phyloP scores from a whole-genome alignment of 139 green algal species.

The Klebsormidium nitens region DNA sequence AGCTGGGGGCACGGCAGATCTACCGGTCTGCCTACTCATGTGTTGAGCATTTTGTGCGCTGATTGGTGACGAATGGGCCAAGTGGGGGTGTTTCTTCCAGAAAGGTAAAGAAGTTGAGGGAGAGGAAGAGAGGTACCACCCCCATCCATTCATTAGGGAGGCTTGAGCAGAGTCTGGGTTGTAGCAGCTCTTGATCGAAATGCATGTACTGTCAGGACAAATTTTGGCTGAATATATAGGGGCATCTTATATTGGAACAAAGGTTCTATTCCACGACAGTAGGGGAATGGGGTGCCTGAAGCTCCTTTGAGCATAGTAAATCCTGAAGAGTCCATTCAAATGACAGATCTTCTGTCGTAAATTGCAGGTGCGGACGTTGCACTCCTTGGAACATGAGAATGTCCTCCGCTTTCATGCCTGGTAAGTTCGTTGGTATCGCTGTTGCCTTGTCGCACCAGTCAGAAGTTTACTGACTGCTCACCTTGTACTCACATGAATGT shows the following conservation, averaged over 20 bases:
- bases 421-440: conserved; percentile 36
- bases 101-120: neutral
- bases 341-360: neutral
- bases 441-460: conserved; percentile 23
- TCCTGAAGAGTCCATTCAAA: conserved; percentile 2
- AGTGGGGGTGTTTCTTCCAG: neutral
- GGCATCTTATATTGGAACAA: no score
- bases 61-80: neutral
- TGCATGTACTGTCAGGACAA: no score
- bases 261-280: no score
- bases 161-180: no score
- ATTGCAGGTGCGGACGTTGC: conserved; percentile 52
- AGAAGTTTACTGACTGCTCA: neutral
- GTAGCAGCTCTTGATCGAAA: no score
- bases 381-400: conserved; percentile 79
- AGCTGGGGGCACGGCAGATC: neutral
- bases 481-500: neutral
- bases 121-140: neutral
- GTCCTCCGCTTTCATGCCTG: conserved; percentile 89
- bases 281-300: no score
- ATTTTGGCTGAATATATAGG: no score
- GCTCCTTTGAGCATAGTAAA: no score
- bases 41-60: neutral
- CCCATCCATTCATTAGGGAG: no score
- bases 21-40: no score